These are phyloP conservation scores for Cystobasidium onofrii DNA, from an alignment of 768 basidiomycete species.

Conservation along the genomic window DNA sequence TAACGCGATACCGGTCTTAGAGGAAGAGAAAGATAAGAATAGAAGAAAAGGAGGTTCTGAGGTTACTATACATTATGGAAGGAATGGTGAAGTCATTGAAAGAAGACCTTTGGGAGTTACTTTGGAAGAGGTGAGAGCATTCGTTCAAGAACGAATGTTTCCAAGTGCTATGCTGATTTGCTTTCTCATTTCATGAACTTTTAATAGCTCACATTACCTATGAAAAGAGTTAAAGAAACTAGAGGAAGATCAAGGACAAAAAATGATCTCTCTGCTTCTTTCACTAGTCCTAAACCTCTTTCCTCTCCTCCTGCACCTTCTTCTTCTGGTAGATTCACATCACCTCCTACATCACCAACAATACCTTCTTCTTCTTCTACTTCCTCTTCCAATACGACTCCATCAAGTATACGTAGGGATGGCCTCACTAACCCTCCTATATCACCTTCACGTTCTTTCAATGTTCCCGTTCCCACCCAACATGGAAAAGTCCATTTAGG, in stretches of 20 bases:
- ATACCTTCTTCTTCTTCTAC: neutral
- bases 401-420: neutral
- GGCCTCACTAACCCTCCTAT: neutral
- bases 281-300: neutral
- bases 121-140: slow-evolving; percentile 22
- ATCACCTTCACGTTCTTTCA: neutral
- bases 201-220: neutral
- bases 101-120: slow-evolving; percentile 26
- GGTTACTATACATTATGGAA: neutral
- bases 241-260: neutral
- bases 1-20: neutral
- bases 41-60: neutral
- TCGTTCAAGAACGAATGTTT: neutral
- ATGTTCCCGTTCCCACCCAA: no score
- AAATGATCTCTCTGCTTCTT: slow-evolving; percentile 2
- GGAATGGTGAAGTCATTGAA: slow-evolving; percentile 18
- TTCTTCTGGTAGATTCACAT: no score
- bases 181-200: neutral
- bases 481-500: neutral
- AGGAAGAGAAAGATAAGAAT: neutral
- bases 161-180: neutral
- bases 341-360: neutral
- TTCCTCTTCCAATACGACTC: no score
- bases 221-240: slow-evolving; percentile 2
- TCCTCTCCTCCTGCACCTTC: neutral